phyloP scores from a whole-genome alignment of 306 rosid species.

The Dalbergia oliveri region DNA sequence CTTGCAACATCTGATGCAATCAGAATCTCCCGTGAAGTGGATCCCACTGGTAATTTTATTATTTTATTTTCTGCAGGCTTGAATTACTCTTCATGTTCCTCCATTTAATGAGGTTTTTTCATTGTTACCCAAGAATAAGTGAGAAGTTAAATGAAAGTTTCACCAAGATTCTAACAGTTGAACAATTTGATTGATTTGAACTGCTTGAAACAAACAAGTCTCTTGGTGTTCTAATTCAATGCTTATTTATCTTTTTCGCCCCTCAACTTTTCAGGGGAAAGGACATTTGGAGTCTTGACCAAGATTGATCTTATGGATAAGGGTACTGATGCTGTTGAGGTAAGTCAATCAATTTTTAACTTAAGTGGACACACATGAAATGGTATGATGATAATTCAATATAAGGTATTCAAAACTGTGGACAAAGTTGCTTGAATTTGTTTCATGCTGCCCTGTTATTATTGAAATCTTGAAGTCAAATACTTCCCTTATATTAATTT shows the following conservation, averaged over 20 bases:
- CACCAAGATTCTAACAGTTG: constrained; percentile 21
- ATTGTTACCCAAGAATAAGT: neutral
- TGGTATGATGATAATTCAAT: constrained; percentile 8
- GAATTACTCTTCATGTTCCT: constrained; percentile 12
- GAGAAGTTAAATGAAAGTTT: constrained; percentile 3
- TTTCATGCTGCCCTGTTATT: neutral
- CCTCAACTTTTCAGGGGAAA: constrained; percentile 72
- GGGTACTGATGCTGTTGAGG: constrained; percentile 98
- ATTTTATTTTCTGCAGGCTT: constrained; percentile 31
- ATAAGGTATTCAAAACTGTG: neutral
- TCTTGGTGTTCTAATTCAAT: constrained; percentile 23
- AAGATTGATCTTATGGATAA: constrained; percentile 99
- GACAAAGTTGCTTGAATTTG: neutral
- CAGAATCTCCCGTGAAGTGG: constrained; percentile 94
- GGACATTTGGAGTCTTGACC: constrained; percentile 93
- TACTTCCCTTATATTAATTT: neutral
- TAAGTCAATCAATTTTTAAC: constrained; percentile 53
- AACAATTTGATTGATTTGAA: constrained; percentile 32
- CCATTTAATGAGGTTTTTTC: constrained; percentile 10
- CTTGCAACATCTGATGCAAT: constrained; percentile 98
- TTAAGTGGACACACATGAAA: constrained; percentile 20
- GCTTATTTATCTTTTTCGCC: neutral
- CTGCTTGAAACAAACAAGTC: constrained; percentile 14
- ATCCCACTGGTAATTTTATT: constrained; percentile 76
- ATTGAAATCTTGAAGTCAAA: constrained; percentile 3